Conservation (phyloP, 1,139 yeast species). For the Hyphopichia buzzinii region DNA sequence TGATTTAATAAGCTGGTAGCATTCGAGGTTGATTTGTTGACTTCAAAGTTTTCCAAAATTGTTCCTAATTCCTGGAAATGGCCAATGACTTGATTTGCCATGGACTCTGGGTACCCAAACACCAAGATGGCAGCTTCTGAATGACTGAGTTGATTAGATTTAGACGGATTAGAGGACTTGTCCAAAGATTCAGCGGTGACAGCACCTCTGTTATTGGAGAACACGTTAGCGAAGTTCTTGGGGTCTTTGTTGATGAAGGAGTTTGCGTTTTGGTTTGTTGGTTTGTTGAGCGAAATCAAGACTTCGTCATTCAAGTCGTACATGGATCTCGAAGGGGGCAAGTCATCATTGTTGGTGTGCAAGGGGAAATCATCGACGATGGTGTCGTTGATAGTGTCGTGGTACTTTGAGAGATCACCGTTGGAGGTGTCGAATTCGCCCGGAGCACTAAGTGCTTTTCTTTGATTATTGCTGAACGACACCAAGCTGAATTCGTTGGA, state of each 20-base stretch:
- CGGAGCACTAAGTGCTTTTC: constrained; percentile 16
- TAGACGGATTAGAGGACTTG: constrained; percentile 4
- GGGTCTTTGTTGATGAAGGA: constrained; percentile 48
- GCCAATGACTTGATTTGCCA: constrained; percentile 63
- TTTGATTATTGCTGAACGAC: constrained; percentile 39
- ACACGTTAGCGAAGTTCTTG: constrained; percentile 42
- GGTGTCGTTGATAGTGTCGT: constrained; percentile 31
- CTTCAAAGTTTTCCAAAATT: constrained; percentile 72
- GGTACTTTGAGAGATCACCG: constrained; percentile 26
- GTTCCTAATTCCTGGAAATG: constrained; percentile 81
- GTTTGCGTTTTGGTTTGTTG: constrained; percentile 29
- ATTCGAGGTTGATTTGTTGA: constrained; percentile 24
- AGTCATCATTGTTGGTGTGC: constrained; percentile 33
- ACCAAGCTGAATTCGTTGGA: constrained; percentile 35
- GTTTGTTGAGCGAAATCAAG: constrained; percentile 31
- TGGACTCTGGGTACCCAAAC: constrained; percentile 83
- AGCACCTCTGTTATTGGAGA: constrained; percentile 27
- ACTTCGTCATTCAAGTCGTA: constrained; percentile 53
- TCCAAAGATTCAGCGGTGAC: constrained; percentile 5
- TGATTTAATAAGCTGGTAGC: constrained; percentile 9
- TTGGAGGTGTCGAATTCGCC: constrained; percentile 21
- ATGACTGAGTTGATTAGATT: constrained; percentile 22
- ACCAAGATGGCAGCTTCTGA: constrained; percentile 71
- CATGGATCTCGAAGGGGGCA: constrained; percentile 62
- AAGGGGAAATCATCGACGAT: constrained; percentile 28